Evolutionary conservation across 2,329 filamentous ascomycete genomes (phyloP), one percentile per base, ranked within the genome.

Genomic region (Penicillium janthinellum): DNA sequence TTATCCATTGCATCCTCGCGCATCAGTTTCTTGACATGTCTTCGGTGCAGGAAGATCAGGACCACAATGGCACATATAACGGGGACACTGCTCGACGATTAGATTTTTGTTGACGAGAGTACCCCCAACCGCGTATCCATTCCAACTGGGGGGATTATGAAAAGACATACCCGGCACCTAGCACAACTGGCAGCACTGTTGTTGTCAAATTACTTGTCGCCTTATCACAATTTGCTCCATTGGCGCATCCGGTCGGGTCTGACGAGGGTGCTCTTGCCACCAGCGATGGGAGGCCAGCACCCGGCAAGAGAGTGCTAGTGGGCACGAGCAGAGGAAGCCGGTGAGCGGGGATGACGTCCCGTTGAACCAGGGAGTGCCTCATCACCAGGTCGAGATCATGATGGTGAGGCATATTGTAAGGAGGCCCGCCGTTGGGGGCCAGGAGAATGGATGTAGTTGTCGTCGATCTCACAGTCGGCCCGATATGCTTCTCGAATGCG

Each of bases 1-100:
- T 91, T 91, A 75, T 97, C 93, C 63, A 90, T 87, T 17, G 84
- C 83, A 78, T 99, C 95, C 78, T 99, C 95, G 59, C 83, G 79
- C 57, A 82, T 82, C 64, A 92, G 82, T 70, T 87, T 92, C 73
- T 84, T 86, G 41, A 90, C 78, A 70, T 92, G 90, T 74, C 91
- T 85, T 54, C 91, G 86, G 73, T 97, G 93, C 38, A 99, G 83
- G 71, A 88, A 89, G 64, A 93, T 71, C 41, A 97, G 79, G 1
- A 92, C 84, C 50, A 86, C 72, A 1, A 89, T 73, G 20, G 90
- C 88, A 61, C 85, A 79, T 34, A 87, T 80, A 49, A 96, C 72
- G 0, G 95, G 93, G 56, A 98, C 86, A 44, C 93, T 97, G 68
- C 14, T 56, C 17, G 6, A 38, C 42, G n/a, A 71, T 71, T 71